phyloP scores from a whole-genome alignment of 2,329 filamentous ascomycete genomes.

The Curvularia verruculosa region DNA sequence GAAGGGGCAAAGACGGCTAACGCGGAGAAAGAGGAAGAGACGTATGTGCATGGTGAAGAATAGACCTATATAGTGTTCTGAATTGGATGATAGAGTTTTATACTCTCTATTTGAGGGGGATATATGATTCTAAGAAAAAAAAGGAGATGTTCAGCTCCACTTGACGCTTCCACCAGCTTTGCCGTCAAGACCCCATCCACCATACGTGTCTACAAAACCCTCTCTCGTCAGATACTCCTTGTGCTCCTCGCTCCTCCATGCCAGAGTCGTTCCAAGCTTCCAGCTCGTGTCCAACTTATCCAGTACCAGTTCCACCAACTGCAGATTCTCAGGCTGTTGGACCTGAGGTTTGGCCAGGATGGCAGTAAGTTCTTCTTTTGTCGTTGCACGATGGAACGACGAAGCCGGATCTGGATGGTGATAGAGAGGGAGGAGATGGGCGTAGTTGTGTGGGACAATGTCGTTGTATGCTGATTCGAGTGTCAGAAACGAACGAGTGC shows the following conservation, averaged over 20 bases:
- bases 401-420: conserved; percentile 37
- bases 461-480: conserved; percentile 46
- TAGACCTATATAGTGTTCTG: not conserved
- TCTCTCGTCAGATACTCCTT: conserved; percentile 47
- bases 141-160: conserved; percentile 24
- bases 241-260: conserved; percentile 43
- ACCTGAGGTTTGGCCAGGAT: conserved; percentile 43
- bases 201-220: conserved; percentile 49
- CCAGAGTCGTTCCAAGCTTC: conserved; percentile 50
- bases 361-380: conserved; percentile 48
- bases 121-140: not conserved
- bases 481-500: not conserved
- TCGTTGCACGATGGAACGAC: conserved; percentile 47
- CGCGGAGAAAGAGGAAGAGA: not conserved
- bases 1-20: not conserved
- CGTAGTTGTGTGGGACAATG: conserved; percentile 49
- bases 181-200: conserved; percentile 37
- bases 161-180: conserved; percentile 29
- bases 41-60: not conserved
- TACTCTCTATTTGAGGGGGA: not conserved
- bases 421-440: conserved; percentile 51
- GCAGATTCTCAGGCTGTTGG: conserved; percentile 38
- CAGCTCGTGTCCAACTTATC: conserved; percentile 36
- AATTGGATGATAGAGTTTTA: not conserved
- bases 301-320: conserved; percentile 53